These are phyloP conservation scores for Orychophragmus violaceus DNA, from an alignment of 345 rosid genomes.

Conservation along the genomic window DNA sequence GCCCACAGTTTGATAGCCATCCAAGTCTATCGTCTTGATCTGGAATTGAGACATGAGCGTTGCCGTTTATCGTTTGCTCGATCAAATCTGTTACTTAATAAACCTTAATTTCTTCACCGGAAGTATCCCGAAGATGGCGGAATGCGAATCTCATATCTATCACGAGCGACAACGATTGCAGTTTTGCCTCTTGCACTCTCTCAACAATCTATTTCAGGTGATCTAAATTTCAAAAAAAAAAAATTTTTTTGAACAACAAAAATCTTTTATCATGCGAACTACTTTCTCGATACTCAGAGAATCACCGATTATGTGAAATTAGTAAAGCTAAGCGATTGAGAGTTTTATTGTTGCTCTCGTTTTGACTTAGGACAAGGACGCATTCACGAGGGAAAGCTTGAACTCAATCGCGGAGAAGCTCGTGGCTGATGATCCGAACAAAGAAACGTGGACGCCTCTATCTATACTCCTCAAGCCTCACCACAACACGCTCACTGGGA, in stretches of 20 bases:
- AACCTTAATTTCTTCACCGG: conserved; percentile 9
- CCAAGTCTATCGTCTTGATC: conserved; percentile 1
- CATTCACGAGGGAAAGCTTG: conserved; percentile 57
- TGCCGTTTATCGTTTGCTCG: neutral
- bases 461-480: conserved; percentile 74
- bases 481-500: conserved; percentile 70
- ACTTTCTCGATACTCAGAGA: neutral
- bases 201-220: conserved; percentile 95
- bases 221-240: neutral
- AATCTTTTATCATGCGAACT: neutral
- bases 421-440: conserved; percentile 48
- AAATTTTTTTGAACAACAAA: too few species aligned
- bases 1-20: neutral
- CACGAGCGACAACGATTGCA: conserved; percentile 85
- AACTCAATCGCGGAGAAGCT: conserved; percentile 60
- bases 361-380: conserved; percentile 48
- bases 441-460: conserved; percentile 60
- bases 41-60: neutral
- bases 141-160: conserved; percentile 39
- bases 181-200: conserved; percentile 78
- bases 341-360: neutral
- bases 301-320: neutral
- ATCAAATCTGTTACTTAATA: too few species aligned
- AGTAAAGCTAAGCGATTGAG: neutral
- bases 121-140: conserved; percentile 31